These are phyloP conservation scores for Plenodomus tracheiphilus DNA, from an alignment of 2,329 filamentous ascomycete genomes.

Conservation along the genomic window DNA sequence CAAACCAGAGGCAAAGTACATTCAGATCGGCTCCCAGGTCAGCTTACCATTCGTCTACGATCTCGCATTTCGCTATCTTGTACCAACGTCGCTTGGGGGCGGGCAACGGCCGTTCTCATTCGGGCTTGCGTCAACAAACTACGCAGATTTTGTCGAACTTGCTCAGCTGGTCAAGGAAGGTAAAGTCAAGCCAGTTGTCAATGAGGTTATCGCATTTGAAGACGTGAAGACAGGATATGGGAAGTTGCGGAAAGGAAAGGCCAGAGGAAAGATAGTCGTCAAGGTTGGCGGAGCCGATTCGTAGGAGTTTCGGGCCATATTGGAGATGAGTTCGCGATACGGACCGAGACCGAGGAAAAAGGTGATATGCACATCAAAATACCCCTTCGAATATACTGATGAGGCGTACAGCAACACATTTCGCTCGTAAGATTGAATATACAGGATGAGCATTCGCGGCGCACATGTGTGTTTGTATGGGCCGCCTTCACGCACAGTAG, in stretches of 20 bases:
- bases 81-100: slow-evolving; percentile 50
- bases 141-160: slow-evolving; percentile 43
- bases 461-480: no score
- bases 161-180: slow-evolving; percentile 59
- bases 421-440: no score
- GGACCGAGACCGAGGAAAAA: no score
- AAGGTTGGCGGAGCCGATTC: slow-evolving; percentile 2
- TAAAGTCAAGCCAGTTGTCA: slow-evolving; percentile 60
- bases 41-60: slow-evolving; percentile 19
- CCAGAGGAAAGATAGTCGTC: slow-evolving; percentile 61
- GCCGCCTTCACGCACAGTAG: no score
- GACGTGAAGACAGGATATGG: slow-evolving; percentile 59
- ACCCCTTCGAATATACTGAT: no score
- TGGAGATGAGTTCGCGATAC: no score
- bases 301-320: no score
- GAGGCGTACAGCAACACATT: no score
- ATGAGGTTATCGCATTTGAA: slow-evolving; percentile 57
- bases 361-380: no score
- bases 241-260: slow-evolving; percentile 57
- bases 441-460: no score
- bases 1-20: slow-evolving; percentile 16
- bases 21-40: slow-evolving; percentile 25
- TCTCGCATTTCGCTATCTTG: slow-evolving; percentile 19
- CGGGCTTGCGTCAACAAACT: slow-evolving; percentile 25
- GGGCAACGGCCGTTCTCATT: slow-evolving; percentile 50